phyloP scores from a whole-genome alignment of 2,329 filamentous ascomycete species.

The Diaporthe velutina region DNA sequence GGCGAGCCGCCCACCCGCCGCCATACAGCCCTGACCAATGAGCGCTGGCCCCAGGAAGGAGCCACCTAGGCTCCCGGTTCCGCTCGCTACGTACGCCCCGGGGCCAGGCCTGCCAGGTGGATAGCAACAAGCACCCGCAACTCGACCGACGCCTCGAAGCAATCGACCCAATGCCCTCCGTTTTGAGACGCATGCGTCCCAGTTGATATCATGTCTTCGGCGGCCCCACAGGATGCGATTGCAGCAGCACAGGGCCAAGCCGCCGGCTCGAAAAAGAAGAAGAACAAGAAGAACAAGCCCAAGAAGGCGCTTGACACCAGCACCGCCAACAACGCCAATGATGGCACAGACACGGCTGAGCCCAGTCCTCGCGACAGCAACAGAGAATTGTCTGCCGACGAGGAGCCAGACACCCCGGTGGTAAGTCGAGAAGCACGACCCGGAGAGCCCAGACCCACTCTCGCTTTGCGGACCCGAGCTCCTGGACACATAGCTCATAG shows the following conservation, averaged over 20 bases:
- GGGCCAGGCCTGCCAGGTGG: slow-evolving; percentile 25
- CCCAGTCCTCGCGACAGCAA: slow-evolving; percentile 35
- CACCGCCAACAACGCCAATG: slow-evolving; percentile 27
- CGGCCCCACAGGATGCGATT: slow-evolving; percentile 39
- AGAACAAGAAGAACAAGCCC: slow-evolving; percentile 40
- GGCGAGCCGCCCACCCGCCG: not conserved
- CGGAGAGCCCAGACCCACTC: slow-evolving; percentile 37
- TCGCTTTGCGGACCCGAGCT: slow-evolving; percentile 37
- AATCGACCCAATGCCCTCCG: slow-evolving; percentile 37
- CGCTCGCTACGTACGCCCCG: slow-evolving; percentile 21
- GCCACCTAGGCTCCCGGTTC: slow-evolving; percentile 19
- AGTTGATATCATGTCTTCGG: slow-evolving; percentile 41
- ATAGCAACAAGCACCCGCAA: slow-evolving; percentile 30
- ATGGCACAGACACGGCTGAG: slow-evolving; percentile 25
- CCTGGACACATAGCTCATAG: slow-evolving; percentile 37
- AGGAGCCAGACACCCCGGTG: slow-evolving; percentile 39
- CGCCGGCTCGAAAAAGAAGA: slow-evolving; percentile 36
- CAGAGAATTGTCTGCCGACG: slow-evolving; percentile 34
- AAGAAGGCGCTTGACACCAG: slow-evolving; percentile 37
- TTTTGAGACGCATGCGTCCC: slow-evolving; percentile 37
- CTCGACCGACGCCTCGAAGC: slow-evolving; percentile 28
- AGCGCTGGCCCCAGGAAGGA: not conserved
- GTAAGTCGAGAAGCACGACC: slow-evolving; percentile 33
- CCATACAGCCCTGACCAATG: slow-evolving; percentile 14
- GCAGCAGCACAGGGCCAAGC: slow-evolving; percentile 35